phyloP scores from a whole-genome alignment of 441 rosid species.

The Euphorbia schlechtendalii region DNA sequence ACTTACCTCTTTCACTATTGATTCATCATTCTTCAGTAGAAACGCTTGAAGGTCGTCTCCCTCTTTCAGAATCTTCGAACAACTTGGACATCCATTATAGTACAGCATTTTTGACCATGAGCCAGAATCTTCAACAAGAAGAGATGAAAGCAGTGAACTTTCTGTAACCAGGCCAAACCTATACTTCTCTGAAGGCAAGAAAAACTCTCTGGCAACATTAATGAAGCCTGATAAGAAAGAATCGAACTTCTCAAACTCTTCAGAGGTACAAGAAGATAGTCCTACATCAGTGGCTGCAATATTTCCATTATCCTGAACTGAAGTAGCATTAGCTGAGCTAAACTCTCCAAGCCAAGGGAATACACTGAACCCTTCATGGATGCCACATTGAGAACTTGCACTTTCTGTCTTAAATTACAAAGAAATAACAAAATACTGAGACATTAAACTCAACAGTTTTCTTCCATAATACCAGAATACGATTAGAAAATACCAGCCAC shows the following conservation, averaged over 20 bases:
- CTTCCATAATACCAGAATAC: slow-evolving; percentile 17
- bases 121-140: slow-evolving; percentile 42
- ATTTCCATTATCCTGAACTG: slow-evolving; percentile 30
- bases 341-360: slow-evolving; percentile 61
- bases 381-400: slow-evolving; percentile 47
- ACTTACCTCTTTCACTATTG: slow-evolving; percentile 58
- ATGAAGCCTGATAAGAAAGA: slow-evolving; percentile 56
- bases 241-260: slow-evolving; percentile 60
- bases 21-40: slow-evolving; percentile 36
- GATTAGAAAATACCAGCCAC: slow-evolving; percentile 80
- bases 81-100: slow-evolving; percentile 67
- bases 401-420: slow-evolving; percentile 37
- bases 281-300: slow-evolving; percentile 24
- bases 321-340: slow-evolving; percentile 40
- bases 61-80: slow-evolving; percentile 60
- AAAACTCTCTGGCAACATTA: slow-evolving; percentile 53
- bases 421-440: slow-evolving; percentile 17
- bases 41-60: slow-evolving; percentile 45
- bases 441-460: slow-evolving; percentile 5
- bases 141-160: slow-evolving; percentile 46
- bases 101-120: slow-evolving; percentile 62
- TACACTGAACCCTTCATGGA: slow-evolving; percentile 41
- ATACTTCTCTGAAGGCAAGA: slow-evolving; percentile 59
- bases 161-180: slow-evolving; percentile 75
- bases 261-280: slow-evolving; percentile 46